These are phyloP conservation scores for Apiotrichum akiyoshidainum DNA, from an alignment of 1,284 basidiomycete genomes.

Conservation along the genomic window DNA sequence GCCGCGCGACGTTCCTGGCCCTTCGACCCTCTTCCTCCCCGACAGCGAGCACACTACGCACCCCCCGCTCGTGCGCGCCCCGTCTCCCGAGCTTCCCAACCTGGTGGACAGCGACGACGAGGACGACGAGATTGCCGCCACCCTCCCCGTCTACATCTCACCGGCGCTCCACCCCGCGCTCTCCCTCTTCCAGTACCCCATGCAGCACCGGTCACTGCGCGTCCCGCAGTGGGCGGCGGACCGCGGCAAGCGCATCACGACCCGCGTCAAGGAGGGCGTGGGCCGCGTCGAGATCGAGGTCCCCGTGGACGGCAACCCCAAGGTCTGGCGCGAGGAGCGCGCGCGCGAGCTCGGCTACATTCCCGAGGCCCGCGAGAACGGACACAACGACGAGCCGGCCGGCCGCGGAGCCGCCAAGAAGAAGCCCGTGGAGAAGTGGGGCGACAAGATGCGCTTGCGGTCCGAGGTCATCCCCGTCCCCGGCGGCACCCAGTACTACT, in stretches of 20 bases:
- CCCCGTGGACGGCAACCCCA: slow-evolving; percentile 41
- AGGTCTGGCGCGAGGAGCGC: slow-evolving; percentile 48
- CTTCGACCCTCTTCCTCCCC: slow-evolving; percentile 37
- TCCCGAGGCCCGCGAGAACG: slow-evolving; percentile 27
- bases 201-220: slow-evolving; percentile 36
- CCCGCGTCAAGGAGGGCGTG: slow-evolving; percentile 44
- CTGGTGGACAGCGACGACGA: slow-evolving; percentile 25
- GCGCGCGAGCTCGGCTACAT: slow-evolving; percentile 44
- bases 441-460: slow-evolving; percentile 46
- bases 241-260: slow-evolving; percentile 43
- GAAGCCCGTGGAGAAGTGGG: slow-evolving; percentile 36
- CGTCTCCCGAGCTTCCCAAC: not conserved
- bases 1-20: slow-evolving; percentile 31
- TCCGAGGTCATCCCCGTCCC: slow-evolving; percentile 41
- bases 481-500: slow-evolving; percentile 36
- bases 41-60: slow-evolving; percentile 1
- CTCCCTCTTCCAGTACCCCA: slow-evolving; percentile 48
- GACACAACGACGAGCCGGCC: slow-evolving; percentile 17
- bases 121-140: slow-evolving; percentile 38
- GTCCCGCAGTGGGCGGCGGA: slow-evolving; percentile 41
- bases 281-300: slow-evolving; percentile 48
- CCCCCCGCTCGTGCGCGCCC: not conserved
- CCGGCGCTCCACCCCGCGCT: slow-evolving; percentile 32
- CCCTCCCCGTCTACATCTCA: slow-evolving; percentile 47
- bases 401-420: slow-evolving; percentile 1